A percentile compares a stretch with the other conserved stretches of the same genome.
phyloP scores from a whole-genome alignment of 176 grass and related monocot species.

The Carex pumila region DNA sequence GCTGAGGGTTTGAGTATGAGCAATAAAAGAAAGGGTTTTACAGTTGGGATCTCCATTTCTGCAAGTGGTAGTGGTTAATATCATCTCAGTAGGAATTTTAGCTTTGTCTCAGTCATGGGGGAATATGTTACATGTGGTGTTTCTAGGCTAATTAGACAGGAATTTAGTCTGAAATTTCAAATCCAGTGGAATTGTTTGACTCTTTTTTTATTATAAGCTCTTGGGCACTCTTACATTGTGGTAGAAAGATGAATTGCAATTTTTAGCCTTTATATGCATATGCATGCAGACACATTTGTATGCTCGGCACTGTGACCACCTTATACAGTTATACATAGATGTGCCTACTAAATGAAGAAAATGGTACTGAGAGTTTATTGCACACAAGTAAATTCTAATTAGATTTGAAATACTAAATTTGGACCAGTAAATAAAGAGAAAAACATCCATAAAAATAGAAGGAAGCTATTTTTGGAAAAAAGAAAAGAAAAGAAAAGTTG shows the following conservation, averaged over 20 bases:
- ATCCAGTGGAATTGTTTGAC: not conserved
- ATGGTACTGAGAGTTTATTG: not conserved
- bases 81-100: not conserved
- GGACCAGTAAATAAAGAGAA: not conserved
- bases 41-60: not conserved
- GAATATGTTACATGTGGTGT: not conserved
- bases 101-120: not conserved
- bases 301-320: not conserved
- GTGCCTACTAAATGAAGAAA: not conserved
- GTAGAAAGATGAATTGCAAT: not conserved
- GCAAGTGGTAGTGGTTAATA: not conserved
- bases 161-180: slow-evolving; percentile 2
- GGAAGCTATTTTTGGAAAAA: not conserved
- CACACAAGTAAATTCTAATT: not conserved
- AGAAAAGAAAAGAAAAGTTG: not conserved
- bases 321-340: not conserved
- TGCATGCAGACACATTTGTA: not conserved
- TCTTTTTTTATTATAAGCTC: not conserved
- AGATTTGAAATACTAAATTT: not conserved
- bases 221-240: not conserved
- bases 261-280: too few relatives aligned
- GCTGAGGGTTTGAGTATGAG: not conserved
- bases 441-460: not conserved
- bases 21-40: not conserved
- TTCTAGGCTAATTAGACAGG: not conserved